phyloP scores from a whole-genome alignment of 805 yeast species.

The Candida nemodendra region DNA sequence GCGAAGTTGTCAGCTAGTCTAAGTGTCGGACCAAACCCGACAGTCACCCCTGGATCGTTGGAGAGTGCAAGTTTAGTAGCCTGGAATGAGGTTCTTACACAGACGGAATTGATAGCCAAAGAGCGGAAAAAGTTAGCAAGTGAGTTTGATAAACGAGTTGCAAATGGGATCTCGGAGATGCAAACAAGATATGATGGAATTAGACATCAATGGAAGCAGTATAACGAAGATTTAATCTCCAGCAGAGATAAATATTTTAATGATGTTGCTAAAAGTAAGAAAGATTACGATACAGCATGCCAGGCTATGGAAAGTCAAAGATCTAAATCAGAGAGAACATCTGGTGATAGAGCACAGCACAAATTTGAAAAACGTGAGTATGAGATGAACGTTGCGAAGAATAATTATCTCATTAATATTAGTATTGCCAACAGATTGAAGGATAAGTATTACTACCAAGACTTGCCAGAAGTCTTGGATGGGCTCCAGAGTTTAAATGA shows the following conservation, averaged over 20 bases:
- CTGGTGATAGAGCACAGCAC: slow-evolving; percentile 47
- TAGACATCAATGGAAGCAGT: slow-evolving; percentile 52
- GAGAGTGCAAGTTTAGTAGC: slow-evolving; percentile 85
- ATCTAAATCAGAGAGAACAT: slow-evolving; percentile 61
- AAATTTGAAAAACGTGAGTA: slow-evolving; percentile 60
- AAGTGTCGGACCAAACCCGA: slow-evolving; percentile 89
- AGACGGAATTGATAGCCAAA: slow-evolving; percentile 75
- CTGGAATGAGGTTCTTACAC: slow-evolving; percentile 85
- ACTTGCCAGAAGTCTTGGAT: slow-evolving; percentile 86
- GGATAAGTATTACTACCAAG: slow-evolving; percentile 91
- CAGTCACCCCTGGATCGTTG: slow-evolving; percentile 90
- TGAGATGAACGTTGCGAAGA: slow-evolving; percentile 88
- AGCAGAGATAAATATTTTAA: slow-evolving; percentile 48
- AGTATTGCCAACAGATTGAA: slow-evolving; percentile 85
- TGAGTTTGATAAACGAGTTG: slow-evolving; percentile 59
- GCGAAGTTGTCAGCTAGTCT: slow-evolving; percentile 63
- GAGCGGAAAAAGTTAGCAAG: slow-evolving; percentile 59
- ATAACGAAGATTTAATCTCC: slow-evolving; percentile 57
- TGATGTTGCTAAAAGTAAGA: slow-evolving; percentile 64
- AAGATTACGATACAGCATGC: slow-evolving; percentile 79
- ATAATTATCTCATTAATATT: slow-evolving; percentile 75
- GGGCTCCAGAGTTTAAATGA: slow-evolving; percentile 82
- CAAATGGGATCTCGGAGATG: slow-evolving; percentile 57
- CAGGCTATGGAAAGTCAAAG: slow-evolving; percentile 77
- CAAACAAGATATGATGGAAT: slow-evolving; percentile 53